phyloP scores from a whole-genome alignment of 2,329 filamentous ascomycete genomes.

The Hypoxylon sp. region DNA sequence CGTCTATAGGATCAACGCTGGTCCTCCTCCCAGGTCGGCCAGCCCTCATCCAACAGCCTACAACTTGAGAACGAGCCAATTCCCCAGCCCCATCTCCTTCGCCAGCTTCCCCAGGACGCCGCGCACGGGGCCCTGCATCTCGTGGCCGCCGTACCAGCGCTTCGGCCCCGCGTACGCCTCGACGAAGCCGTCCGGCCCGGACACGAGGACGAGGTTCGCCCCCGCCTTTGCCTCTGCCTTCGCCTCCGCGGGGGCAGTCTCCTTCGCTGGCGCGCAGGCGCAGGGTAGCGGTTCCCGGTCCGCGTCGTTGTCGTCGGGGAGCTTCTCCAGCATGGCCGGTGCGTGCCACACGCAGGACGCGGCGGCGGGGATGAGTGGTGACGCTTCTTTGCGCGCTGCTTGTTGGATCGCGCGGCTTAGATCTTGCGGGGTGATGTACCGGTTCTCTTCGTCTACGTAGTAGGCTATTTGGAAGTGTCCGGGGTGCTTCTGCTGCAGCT shows the following conservation, averaged over 20 bases:
- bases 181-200: slow-evolving; percentile 92
- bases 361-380: slow-evolving; percentile 39
- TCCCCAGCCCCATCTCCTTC: slow-evolving; percentile 50
- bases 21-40: too few relatives aligned
- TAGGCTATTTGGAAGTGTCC: slow-evolving; percentile 75
- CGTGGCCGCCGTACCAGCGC: slow-evolving; percentile 76
- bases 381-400: neutral
- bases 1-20: too few relatives aligned
- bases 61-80: slow-evolving; percentile 54
- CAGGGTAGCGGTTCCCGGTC: slow-evolving; percentile 38
- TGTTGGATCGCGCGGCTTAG: slow-evolving; percentile 58
- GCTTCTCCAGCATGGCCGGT: slow-evolving; percentile 34
- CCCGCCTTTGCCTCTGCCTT: slow-evolving; percentile 55
- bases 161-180: slow-evolving; percentile 84
- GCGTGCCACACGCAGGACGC: slow-evolving; percentile 50
- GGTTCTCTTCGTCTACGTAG: slow-evolving; percentile 84
- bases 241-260: slow-evolving; percentile 30
- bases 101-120: slow-evolving; percentile 75
- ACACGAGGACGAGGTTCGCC: slow-evolving; percentile 81
- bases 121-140: slow-evolving; percentile 79
- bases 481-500: slow-evolving; percentile 69
- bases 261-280: slow-evolving; percentile 45
- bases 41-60: too few relatives aligned
- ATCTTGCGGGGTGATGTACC: slow-evolving; percentile 69
- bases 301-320: slow-evolving; percentile 48